Conservation (phyloP, 306 rosid genomes). For the Prunus salicina region DNA sequence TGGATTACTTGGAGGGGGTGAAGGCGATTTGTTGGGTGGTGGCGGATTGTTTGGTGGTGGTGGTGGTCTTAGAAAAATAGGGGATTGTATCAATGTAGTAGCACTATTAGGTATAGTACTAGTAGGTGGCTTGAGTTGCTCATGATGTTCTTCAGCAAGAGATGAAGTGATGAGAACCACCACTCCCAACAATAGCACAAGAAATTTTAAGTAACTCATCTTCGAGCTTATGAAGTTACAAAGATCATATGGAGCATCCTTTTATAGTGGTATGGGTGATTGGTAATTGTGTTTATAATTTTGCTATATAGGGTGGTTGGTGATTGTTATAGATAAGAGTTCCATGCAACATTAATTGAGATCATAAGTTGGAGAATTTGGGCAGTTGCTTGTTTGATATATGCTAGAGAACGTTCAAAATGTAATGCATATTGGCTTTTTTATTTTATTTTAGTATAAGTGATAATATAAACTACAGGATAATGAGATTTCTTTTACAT, state of each 20-base stretch:
- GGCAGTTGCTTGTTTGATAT: too few species aligned
- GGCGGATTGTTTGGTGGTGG: background rate
- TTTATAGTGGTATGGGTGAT: background rate
- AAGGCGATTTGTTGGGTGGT: background rate
- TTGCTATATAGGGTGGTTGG: background rate
- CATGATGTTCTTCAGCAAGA: background rate
- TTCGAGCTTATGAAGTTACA: background rate
- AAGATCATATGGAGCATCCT: background rate
- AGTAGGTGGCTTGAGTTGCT: background rate
- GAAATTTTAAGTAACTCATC: slow-evolving; percentile 2
- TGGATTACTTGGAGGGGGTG: background rate
- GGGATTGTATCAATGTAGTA: too few species aligned
- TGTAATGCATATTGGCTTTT: too few species aligned
- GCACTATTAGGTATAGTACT: too few species aligned
- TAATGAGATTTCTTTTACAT: too few species aligned
- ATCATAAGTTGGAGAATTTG: too few species aligned
- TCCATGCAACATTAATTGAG: too few species aligned
- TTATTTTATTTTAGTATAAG: too few species aligned
- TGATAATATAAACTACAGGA: too few species aligned
- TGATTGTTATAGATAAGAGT: too few species aligned
- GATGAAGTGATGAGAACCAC: slow-evolving; percentile 1
- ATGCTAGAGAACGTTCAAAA: too few species aligned
- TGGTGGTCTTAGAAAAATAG: background rate
- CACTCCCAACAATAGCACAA: slow-evolving; percentile 2
- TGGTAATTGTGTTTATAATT: background rate